Percentiles rank a stretch among this genome's conserved stretches.
These are phyloP conservation scores for Diaporthe citrichinensis DNA, from an alignment of 2,329 filamentous ascomycete genomes.

Conservation along the genomic window DNA sequence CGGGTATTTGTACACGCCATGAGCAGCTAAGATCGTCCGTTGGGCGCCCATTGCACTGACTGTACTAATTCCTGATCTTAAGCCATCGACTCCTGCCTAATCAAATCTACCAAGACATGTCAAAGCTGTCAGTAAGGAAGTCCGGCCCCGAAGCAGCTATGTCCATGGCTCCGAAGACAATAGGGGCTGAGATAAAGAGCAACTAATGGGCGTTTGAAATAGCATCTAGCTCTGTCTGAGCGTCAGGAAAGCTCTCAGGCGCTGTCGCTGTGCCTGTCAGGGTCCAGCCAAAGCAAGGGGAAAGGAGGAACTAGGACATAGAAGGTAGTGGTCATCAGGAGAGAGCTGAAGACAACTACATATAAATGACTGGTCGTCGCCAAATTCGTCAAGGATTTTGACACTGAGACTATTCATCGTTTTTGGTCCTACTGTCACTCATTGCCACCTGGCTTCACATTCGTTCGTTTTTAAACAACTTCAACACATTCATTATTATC, in stretches of 20 bases:
- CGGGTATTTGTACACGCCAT: neutral
- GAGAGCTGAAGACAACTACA: neutral
- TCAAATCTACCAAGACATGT: constrained; percentile 8
- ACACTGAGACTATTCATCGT: neutral
- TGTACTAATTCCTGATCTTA: neutral
- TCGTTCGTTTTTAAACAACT: neutral
- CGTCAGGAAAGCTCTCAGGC: neutral
- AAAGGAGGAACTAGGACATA: neutral
- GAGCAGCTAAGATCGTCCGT: neutral
- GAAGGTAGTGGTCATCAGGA: neutral
- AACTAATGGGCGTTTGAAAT: neutral
- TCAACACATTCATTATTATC: neutral
- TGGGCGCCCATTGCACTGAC: neutral
- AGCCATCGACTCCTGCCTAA: constrained; percentile 20
- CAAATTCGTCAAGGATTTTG: neutral
- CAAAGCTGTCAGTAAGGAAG: constrained; percentile 11
- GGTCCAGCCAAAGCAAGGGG: neutral
- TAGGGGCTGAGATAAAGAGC: neutral
- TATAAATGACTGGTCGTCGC: neutral
- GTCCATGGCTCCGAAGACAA: neutral
- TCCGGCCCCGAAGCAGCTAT: neutral
- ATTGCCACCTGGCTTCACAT: constrained; percentile 13
- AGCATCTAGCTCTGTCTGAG: neutral
- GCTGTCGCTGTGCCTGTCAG: neutral
- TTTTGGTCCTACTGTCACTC: neutral